Base-by-base conservation (phyloP, 805 yeast genomes). In the Schizosaccharomyces cryophilus region DNA sequence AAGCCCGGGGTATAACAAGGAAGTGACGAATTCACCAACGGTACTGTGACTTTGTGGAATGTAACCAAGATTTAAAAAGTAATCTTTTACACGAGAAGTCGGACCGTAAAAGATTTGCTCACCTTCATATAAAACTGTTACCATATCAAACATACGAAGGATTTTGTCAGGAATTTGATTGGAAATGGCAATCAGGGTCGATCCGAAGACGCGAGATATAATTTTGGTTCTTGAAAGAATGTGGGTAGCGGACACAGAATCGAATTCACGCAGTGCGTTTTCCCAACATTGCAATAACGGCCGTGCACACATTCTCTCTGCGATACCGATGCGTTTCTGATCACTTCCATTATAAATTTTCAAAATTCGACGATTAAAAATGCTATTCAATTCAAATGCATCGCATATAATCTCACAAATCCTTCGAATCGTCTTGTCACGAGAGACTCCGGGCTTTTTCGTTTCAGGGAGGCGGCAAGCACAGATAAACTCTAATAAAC, bases 251-350 rank as follows among this genome's bases (percentile, higher is more conserved):
- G 85, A 81, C 35, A 85, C 84, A 7, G 85, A 74, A 72, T 82
- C 86, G 66, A 82, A 76, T 69, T 85, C 86, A 74, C 86, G 78
- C 26, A 85, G 82, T 15, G 84, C 78, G 67, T 82, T 82, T 74
- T 82, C 83, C 82, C 83, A 79, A 70, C 80, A 77, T 66, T 79
- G 80, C 7, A 45, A 19, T 45, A 45, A 24, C 11, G 51, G 51
- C 1, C 51, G 51, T 45, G 51, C 51, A 45, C 51, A 45, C 51
- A 45, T 45, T 5, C 24, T 45, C 17, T 45, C 26, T 19, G 51
- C 51, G 54, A 79, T 61, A 58, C 72, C 69, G 31, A 79, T 76
- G 55, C 77, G 76, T 59, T 73, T 69, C 54, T 77, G 70, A 11
- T 77, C 69, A 24, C 73, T 77, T 66, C 78, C 81, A 42, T 79